A percentile compares a stretch with the other conserved stretches of the same genome.
Evolutionary conservation across 164 flowering plant genomes (phyloP).

Genomic region (Vitis rupestris): DNA sequence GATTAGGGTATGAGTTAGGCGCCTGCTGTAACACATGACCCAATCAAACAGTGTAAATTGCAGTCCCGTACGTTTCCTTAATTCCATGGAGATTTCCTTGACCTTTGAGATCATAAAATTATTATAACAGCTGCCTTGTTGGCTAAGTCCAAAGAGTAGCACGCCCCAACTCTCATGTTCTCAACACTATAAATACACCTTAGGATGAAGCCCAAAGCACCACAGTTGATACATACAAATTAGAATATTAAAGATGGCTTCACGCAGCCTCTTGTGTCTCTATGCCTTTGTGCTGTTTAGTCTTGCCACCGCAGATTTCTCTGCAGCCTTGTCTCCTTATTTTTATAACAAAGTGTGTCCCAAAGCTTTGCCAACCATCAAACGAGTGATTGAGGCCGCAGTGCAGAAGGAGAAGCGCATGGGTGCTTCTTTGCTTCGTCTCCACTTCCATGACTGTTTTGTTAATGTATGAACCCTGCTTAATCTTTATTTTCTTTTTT

Average conservation of each 20-base stretch:
- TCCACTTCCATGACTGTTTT: slow-evolving; percentile 46
- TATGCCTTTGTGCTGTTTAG: slow-evolving; percentile 3
- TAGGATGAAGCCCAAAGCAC: no score
- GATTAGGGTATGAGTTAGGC: no score
- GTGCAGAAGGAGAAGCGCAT: slow-evolving; percentile 33
- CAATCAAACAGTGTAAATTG: no score
- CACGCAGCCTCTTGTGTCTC: slow-evolving; percentile 1
- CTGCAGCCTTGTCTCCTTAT: slow-evolving; percentile 21
- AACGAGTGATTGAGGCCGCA: slow-evolving; percentile 21
- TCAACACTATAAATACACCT: no score
- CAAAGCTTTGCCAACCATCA: slow-evolving; percentile 35
- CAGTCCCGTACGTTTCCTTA: no score
- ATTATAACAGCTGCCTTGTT: no score
- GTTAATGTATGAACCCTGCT: slow-evolving; percentile 24
- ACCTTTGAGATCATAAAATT: no score
- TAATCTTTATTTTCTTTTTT: no score
- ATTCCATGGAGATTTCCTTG: no score
- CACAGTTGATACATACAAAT: neutral
- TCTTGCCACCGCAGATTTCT: slow-evolving; percentile 11
- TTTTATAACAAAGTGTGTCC: slow-evolving; percentile 35
- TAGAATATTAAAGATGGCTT: neutral
- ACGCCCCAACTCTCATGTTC: no score
- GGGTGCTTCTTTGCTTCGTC: slow-evolving; percentile 51
- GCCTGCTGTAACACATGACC: no score
- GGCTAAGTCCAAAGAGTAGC: no score